Conservation (phyloP, 352 stramenopile genomes). For the Phytopythium litorale region DNA sequence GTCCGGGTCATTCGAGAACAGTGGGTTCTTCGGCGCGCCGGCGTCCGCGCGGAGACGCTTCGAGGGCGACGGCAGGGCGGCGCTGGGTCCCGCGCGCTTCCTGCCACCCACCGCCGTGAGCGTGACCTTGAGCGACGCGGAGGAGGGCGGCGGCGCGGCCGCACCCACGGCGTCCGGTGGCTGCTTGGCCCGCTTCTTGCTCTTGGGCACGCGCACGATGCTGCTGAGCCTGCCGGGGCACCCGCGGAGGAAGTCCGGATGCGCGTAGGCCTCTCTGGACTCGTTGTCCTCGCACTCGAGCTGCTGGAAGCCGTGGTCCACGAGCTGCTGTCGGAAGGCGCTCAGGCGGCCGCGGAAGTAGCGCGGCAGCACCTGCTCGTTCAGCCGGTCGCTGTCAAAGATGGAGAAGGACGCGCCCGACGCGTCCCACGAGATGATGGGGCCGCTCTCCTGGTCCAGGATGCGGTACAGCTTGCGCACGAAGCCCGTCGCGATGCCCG, state of each 20-base stretch:
- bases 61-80: slow-evolving; percentile 1
- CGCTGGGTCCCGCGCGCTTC: neutral
- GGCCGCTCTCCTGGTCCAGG: slow-evolving; percentile 61
- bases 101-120: slow-evolving; percentile 18
- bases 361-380: slow-evolving; percentile 47
- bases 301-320: slow-evolving; percentile 68
- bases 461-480: slow-evolving; percentile 83
- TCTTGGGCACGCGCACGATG: slow-evolving; percentile 47
- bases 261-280: slow-evolving; percentile 42
- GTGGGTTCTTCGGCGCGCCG: slow-evolving; percentile 28
- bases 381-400: slow-evolving; percentile 54
- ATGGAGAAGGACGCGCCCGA: slow-evolving; percentile 63
- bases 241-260: slow-evolving; percentile 52
- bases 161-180: slow-evolving; percentile 2
- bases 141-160: neutral
- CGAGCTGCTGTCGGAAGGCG: slow-evolving; percentile 74
- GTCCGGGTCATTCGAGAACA: slow-evolving; percentile 56
- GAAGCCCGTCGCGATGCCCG: slow-evolving; percentile 70
- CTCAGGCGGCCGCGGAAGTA: slow-evolving; percentile 68
- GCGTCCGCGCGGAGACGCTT: slow-evolving; percentile 7
- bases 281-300: slow-evolving; percentile 61
- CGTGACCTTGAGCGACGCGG: slow-evolving; percentile 40
- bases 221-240: slow-evolving; percentile 44
- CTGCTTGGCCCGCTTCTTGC: slow-evolving; percentile 17
- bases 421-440: slow-evolving; percentile 58